Percentiles rank a stretch among this genome's conserved stretches.
These are phyloP conservation scores for Phaseolus lunatus DNA, from an alignment of 306 rosid genomes.

Conservation along the genomic window DNA sequence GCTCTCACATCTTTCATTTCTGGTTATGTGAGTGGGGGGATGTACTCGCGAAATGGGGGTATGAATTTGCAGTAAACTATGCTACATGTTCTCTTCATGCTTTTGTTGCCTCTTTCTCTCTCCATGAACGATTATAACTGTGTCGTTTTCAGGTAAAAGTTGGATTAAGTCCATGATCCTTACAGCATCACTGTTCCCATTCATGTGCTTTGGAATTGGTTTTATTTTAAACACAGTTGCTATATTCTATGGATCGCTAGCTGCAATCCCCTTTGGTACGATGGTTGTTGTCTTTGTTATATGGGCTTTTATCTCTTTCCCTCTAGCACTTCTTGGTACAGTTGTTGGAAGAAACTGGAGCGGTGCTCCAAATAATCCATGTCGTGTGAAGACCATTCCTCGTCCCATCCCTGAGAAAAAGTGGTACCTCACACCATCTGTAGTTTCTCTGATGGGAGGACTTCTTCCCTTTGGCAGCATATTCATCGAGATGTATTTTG, in stretches of 20 bases:
- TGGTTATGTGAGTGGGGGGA: constrained; percentile 99
- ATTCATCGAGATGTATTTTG: constrained; percentile 99
- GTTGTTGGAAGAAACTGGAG: constrained; percentile 99
- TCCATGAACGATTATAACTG: constrained; percentile 20
- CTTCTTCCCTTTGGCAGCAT: constrained; percentile 99
- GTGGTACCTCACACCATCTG: constrained; percentile 99
- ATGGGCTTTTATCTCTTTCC: constrained; percentile 99
- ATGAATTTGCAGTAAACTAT: constrained; percentile 42
- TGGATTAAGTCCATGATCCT: constrained; percentile 99
- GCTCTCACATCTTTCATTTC: constrained; percentile 99
- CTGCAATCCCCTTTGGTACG: constrained; percentile 99
- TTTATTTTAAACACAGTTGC: constrained; percentile 91
- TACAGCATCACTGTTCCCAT: constrained; percentile 96
- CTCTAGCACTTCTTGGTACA: constrained; percentile 98
- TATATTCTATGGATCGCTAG: constrained; percentile 96
- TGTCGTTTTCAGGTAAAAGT: constrained; percentile 70
- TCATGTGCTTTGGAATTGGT: constrained; percentile 98
- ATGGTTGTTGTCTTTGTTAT: constrained; percentile 98
- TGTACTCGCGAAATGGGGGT: constrained; percentile 99
- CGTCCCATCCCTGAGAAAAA: constrained; percentile 99
- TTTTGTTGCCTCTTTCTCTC: constrained; percentile 27
- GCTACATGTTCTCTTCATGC: constrained; percentile 32
- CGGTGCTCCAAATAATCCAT: constrained; percentile 98
- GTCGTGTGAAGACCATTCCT: constrained; percentile 98
- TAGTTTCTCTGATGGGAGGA: constrained; percentile 98